Evolutionary conservation across 2,329 filamentous ascomycete species (phyloP).

Genomic region (Corinectria fuckeliana): DNA sequence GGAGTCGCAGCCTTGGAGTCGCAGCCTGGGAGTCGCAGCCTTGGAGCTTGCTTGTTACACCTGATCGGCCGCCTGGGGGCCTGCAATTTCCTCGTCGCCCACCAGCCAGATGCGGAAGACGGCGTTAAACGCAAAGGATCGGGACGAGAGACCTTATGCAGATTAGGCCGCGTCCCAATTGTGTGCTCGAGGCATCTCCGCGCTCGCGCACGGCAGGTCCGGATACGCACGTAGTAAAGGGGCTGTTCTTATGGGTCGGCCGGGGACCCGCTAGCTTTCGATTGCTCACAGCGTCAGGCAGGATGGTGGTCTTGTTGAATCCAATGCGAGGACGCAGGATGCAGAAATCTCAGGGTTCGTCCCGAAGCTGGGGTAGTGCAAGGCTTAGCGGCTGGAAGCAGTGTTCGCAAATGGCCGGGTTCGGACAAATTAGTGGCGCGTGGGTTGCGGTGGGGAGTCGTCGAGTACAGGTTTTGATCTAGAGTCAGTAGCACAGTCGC

Average conservation of each 20-base stretch:
- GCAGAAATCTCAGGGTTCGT: constrained; percentile 22
- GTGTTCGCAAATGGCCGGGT: constrained; percentile 15
- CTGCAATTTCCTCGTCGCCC: not conserved
- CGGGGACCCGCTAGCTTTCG: not conserved
- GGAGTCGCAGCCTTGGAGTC: not conserved
- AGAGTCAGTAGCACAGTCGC: constrained; percentile 22
- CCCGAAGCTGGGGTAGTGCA: constrained; percentile 21
- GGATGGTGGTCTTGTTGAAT: constrained; percentile 18
- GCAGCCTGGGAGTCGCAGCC: not conserved
- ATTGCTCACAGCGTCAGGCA: constrained; percentile 14
- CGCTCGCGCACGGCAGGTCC: not conserved
- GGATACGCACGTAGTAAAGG: not conserved
- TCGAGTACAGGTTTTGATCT: constrained; percentile 29
- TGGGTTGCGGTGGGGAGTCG: constrained; percentile 23
- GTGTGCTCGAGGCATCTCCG: not conserved
- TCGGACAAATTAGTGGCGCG: constrained; percentile 21
- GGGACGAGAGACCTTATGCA: not conserved
- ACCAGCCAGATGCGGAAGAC: not conserved
- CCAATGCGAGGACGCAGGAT: constrained; percentile 19
- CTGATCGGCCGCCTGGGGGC: not conserved
- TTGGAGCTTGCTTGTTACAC: not conserved
- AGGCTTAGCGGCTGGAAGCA: constrained; percentile 24
- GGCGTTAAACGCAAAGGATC: not conserved
- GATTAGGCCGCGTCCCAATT: not conserved
- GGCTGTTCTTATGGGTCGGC: not conserved